phyloP scores from a whole-genome alignment of 2,329 filamentous ascomycete genomes.

The Sordariomycetes sp. region DNA sequence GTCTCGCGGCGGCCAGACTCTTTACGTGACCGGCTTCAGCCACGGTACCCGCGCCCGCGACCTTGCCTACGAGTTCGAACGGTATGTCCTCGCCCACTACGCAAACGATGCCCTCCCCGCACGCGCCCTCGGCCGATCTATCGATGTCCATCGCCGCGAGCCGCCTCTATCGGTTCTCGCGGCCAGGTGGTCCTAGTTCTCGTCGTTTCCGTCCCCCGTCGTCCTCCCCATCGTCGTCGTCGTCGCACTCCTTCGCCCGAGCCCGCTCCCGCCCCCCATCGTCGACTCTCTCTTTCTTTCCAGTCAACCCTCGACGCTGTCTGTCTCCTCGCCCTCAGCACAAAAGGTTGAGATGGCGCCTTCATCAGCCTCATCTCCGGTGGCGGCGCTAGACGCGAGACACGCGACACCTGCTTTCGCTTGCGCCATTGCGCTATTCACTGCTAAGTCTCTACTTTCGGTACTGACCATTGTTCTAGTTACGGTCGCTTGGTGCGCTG shows the following conservation, averaged over 20 bases:
- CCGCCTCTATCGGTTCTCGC: no score
- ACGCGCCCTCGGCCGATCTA: slow-evolving; percentile 17
- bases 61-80: slow-evolving; percentile 99
- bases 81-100: slow-evolving; percentile 66
- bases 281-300: no score
- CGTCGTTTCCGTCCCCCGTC: slow-evolving; percentile 20
- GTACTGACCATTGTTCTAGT: slow-evolving; percentile 34
- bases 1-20: slow-evolving; percentile 89
- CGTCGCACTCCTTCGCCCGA: slow-evolving; percentile 10
- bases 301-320: no score
- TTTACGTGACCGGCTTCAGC: slow-evolving; percentile 99
- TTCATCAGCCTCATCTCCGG: no score
- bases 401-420: no score
- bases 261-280: no score
- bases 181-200: neutral
- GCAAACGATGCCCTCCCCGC: slow-evolving; percentile 20
- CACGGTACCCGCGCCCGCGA: slow-evolving; percentile 97
- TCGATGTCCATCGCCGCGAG: no score
- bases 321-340: no score
- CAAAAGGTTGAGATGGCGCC: no score
- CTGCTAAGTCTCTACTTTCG: slow-evolving; percentile 17
- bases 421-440: no score
- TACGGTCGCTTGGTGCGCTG: slow-evolving; percentile 97
- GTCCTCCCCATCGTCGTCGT: slow-evolving; percentile 20
- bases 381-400: no score